These are phyloP conservation scores for Phytophthora colocasiae DNA, from an alignment of 352 stramenopile species.

Conservation along the genomic window DNA sequence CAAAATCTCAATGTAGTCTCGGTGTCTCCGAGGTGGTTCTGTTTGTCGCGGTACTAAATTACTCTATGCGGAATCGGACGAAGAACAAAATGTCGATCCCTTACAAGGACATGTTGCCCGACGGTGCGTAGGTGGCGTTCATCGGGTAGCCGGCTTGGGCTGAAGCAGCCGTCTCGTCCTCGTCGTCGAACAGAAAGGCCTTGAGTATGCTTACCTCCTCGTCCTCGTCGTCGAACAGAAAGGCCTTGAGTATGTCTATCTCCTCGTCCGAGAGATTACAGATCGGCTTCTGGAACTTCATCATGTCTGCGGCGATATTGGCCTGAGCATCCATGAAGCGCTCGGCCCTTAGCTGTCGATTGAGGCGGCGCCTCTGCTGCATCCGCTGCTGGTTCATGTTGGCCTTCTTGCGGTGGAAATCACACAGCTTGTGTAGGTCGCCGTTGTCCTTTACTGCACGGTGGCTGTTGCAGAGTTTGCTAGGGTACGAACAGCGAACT, in stretches of 20 bases:
- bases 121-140: neutral
- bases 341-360: constrained; percentile 57
- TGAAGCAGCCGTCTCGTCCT: constrained; percentile 21
- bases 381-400: constrained; percentile 83
- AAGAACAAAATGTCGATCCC: constrained; percentile 25
- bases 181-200: constrained; percentile 52
- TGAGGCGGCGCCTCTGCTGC: constrained; percentile 58
- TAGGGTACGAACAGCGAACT: constrained; percentile 74
- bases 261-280: constrained; percentile 52
- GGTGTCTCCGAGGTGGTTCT: constrained; percentile 28
- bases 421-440: constrained; percentile 77
- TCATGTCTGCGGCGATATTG: constrained; percentile 33
- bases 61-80: constrained; percentile 47
- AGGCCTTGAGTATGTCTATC: constrained; percentile 50
- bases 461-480: constrained; percentile 69
- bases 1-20: constrained; percentile 30
- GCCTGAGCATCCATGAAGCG: constrained; percentile 45
- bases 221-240: constrained; percentile 53
- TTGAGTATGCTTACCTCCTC: constrained; percentile 57
- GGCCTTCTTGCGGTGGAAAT: constrained; percentile 71
- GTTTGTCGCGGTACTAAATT: constrained; percentile 40
- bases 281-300: constrained; percentile 48
- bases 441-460: constrained; percentile 79
- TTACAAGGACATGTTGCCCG: constrained; percentile 43
- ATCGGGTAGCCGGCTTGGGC: constrained; percentile 13